Evolutionary conservation across 208 protist genomes (phyloP).

Genomic region (Crithidia thermophila): DNA sequence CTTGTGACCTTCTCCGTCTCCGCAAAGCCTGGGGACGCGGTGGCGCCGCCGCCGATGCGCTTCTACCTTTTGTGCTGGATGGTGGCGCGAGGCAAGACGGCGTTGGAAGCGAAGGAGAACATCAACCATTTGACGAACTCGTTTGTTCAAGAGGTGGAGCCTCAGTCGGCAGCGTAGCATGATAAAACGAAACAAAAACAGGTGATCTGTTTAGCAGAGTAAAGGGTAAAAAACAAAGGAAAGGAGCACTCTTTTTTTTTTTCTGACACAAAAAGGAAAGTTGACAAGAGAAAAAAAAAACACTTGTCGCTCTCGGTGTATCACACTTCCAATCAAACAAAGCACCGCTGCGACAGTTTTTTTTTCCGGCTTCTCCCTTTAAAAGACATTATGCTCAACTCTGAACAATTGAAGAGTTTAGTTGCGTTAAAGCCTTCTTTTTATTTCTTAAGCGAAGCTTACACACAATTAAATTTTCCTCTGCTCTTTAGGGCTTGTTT

Average conservation of each 20-base stretch:
- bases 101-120: conserved; percentile 33
- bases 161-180: background rate
- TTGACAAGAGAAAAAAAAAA: background rate
- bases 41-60: conserved; percentile 54
- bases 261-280: background rate
- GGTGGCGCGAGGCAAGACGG: conserved; percentile 44
- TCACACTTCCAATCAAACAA: too few species aligned
- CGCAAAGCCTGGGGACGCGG: conserved; percentile 35
- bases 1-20: conserved; percentile 66
- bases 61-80: conserved; percentile 75
- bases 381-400: background rate
- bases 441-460: too few species aligned
- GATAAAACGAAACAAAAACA: too few species aligned
- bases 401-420: background rate
- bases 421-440: too few species aligned
- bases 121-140: conserved; percentile 34
- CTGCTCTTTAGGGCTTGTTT: too few species aligned
- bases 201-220: background rate
- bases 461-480: too few species aligned
- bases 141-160: conserved; percentile 50
- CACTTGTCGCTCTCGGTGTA: background rate
- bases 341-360: too few species aligned
- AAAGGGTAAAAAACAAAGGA: background rate
- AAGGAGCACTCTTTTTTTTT: background rate
- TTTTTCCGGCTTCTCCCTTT: background rate